Conservation (phyloP, 208 protist genomes). For the Trypanosoma avium region DNA sequence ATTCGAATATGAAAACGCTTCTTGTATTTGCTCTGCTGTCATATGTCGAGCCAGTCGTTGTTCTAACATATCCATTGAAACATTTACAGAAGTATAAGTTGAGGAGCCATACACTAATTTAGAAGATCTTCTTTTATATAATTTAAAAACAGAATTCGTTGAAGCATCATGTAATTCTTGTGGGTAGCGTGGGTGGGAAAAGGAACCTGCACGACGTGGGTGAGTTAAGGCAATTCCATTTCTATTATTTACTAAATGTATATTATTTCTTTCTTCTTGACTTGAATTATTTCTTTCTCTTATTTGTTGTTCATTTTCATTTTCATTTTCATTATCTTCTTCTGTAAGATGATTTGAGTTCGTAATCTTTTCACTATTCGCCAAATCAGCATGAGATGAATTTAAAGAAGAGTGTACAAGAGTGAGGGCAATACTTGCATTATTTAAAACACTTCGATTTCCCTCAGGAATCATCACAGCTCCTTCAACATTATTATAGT, state of each 20-base stretch:
- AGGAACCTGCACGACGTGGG: too few species aligned
- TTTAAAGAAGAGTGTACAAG: slow-evolving; percentile 5
- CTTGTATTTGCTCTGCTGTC: too few species aligned
- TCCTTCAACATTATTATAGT: slow-evolving; percentile 3
- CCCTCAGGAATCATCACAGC: slow-evolving; percentile 9
- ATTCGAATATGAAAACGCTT: too few species aligned
- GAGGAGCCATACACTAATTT: slow-evolving; percentile 7
- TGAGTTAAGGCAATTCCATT: neutral
- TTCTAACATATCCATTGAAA: neutral
- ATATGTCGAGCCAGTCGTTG: neutral
- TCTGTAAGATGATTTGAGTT: neutral
- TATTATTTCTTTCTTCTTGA: too few species aligned
- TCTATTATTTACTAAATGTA: neutral
- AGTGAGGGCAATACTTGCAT: slow-evolving; percentile 4
- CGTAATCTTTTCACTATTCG: neutral
- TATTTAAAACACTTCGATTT: slow-evolving; percentile 3
- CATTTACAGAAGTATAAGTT: neutral
- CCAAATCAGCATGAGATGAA: neutral
- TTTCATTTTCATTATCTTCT: neutral
- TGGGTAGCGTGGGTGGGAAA: neutral
- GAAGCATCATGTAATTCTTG: slow-evolving; percentile 9
- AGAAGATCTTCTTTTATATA: slow-evolving; percentile 9
- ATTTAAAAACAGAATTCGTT: slow-evolving; percentile 1
- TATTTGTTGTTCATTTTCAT: too few species aligned
- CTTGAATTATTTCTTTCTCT: too few species aligned